Conservation (phyloP, 2,329 filamentous ascomycete species). For the Ilyonectria destructans region DNA sequence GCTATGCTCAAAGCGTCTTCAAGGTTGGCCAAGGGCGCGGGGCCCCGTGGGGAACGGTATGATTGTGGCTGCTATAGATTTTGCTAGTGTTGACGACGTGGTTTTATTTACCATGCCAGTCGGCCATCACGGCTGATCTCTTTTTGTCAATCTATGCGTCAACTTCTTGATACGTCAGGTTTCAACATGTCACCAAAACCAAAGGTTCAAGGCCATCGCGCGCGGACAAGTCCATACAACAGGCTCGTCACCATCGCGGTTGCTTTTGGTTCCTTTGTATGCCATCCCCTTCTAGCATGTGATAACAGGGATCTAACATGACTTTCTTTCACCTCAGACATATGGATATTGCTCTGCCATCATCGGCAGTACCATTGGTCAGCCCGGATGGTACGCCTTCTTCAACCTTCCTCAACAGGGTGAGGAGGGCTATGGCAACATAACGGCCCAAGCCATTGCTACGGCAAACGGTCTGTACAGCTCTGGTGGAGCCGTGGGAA, state of each 20-base stretch:
- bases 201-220: not conserved
- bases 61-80: not conserved
- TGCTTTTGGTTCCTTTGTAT: conserved; percentile 53
- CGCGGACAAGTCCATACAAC: conserved; percentile 52
- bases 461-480: conserved; percentile 66
- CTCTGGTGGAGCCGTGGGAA: conserved; percentile 64
- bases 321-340: conserved; percentile 48
- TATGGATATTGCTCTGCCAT: conserved; percentile 68
- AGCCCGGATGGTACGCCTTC: conserved; percentile 67
- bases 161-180: not conserved
- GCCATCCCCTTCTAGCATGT: conserved; percentile 21
- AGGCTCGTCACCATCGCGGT: conserved; percentile 56
- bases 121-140: not conserved
- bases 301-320: not conserved
- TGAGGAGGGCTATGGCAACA: conserved; percentile 61
- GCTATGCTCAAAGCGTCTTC: conserved; percentile 7
- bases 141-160: not conserved
- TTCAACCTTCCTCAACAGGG: conserved; percentile 63
- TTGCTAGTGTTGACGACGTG: not conserved
- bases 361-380: conserved; percentile 67
- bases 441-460: conserved; percentile 63
- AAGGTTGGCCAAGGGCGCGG: not conserved
- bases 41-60: conserved; percentile 13
- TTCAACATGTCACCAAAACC: conserved; percentile 24
- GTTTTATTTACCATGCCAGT: conserved; percentile 10